Conservation (phyloP, 371 early-diverging fungal genomes). For the Mortierella polycephala region DNA sequence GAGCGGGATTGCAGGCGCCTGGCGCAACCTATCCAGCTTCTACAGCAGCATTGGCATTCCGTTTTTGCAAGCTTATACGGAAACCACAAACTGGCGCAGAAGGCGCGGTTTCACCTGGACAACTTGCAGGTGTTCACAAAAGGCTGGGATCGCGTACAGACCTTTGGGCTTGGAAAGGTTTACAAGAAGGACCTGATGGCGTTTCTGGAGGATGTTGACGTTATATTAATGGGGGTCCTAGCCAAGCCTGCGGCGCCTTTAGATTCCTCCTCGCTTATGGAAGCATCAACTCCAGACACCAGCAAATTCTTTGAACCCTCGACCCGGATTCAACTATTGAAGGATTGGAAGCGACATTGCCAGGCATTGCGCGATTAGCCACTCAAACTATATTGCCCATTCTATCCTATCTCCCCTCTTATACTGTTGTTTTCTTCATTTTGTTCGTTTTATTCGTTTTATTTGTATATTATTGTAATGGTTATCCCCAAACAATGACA, state of each 20-base stretch:
- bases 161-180: constrained; percentile 44
- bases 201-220: constrained; percentile 40
- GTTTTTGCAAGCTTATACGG: constrained; percentile 30
- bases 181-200: constrained; percentile 38
- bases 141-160: constrained; percentile 44
- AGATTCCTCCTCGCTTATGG: not conserved
- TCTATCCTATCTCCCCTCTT: too few species aligned
- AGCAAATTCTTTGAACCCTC: constrained; percentile 21
- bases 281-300: not conserved
- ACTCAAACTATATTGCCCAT: too few species aligned
- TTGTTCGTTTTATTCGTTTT: too few species aligned
- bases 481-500: too few species aligned
- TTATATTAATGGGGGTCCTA: constrained; percentile 24
- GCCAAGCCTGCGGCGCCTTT: constrained; percentile 7
- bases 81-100: not conserved
- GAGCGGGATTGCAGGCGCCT: constrained; percentile 27
- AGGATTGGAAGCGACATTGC: constrained; percentile 34
- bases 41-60: constrained; percentile 22
- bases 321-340: constrained; percentile 14
- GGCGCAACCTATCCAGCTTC: constrained; percentile 17
- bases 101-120: constrained; percentile 9
- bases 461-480: too few species aligned
- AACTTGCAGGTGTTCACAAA: constrained; percentile 31
- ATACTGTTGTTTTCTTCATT: too few species aligned
- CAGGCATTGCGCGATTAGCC: constrained; percentile 13